These are phyloP conservation scores for Pseudonitzschia pungens DNA, from an alignment of 108 stramenopile species.

Conservation along the genomic window DNA sequence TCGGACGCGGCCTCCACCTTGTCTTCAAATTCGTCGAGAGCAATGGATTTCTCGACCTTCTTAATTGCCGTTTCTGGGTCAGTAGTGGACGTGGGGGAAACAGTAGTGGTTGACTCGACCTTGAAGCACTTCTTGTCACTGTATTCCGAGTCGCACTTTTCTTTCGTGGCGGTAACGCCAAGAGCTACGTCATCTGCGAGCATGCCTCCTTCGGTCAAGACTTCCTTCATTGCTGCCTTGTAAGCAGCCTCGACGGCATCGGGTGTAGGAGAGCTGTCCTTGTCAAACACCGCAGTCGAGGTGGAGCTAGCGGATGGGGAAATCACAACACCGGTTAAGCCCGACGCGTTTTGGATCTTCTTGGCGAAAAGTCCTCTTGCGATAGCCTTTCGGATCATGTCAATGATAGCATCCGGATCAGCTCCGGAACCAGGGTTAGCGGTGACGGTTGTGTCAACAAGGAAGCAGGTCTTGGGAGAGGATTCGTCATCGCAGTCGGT, in stretches of 20 bases:
- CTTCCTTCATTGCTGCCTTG: neutral
- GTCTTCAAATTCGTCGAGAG: neutral
- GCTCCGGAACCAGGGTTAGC: neutral
- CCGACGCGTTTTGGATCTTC: neutral
- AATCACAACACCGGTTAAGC: neutral
- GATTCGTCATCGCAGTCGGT: neutral
- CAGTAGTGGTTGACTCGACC: neutral
- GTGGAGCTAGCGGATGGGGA: neutral
- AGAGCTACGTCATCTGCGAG: neutral
- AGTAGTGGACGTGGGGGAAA: neutral
- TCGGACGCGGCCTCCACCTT: neutral
- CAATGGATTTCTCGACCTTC: neutral
- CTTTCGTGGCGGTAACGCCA: neutral
- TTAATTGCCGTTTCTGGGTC: neutral
- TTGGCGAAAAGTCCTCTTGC: neutral
- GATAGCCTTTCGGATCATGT: neutral
- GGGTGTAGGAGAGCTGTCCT: neutral
- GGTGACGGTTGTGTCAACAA: neutral
- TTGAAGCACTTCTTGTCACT: neutral
- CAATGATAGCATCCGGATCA: neutral
- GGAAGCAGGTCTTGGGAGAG: neutral
- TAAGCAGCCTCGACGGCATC: neutral
- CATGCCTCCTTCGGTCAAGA: neutral
- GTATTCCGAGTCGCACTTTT: neutral
- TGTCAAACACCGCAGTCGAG: neutral